Evolutionary conservation across 208 protist species (phyloP), one percentile per base, ranked within the genome.

Genomic region (Wallacemonas sp.): DNA sequence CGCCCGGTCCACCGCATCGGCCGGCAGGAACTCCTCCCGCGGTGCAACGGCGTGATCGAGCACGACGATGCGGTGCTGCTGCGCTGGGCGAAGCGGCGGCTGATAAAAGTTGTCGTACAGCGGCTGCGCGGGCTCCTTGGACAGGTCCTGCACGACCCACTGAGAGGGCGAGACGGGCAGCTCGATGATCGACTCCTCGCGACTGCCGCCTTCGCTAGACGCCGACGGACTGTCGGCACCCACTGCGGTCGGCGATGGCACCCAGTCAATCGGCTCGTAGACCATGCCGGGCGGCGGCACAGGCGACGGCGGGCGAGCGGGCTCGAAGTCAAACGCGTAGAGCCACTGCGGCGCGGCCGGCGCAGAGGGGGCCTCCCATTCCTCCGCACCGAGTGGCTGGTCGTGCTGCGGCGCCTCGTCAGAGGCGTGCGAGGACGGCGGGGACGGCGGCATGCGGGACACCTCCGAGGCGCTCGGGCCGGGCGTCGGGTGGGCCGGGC

Each of bases 261-360:
- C 52, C 52, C 52, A 59, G 5, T 33, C 29, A 2, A 59, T 59
- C 31, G 52, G 52, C 25, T 33, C 12, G 20, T 33, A 3, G 0
- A 44, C 31, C 4, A 59, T 25, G 7, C 32, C 52, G 11, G 38
- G 14, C 31, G 12, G 5, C 4, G n/a, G 16, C 23, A 18, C 14
- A 31, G 48, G 16, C 10, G 16, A 31, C 31, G 32, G 52, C 25
- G 52, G 11, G 10, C 28, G 10, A 3, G 7, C 31, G 3, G 22
- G 29, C 31, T 59, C 52, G 16, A 59, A 59, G 3, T 59, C 52
- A n/a, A 59, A 59, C 12, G 52, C 52, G 52, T 59, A 59, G 12
- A 59, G 31, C 52, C 52, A 59, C 10, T 4, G 4, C 10, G 52
- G 31, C 10, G 16, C 38, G 14, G 48, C 25, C n/a, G n/a, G n/a